Percentiles rank a stretch among this genome's conserved stretches.
Conservation (phyloP, 1,284 basidiomycete species). For the Microbotryomycetes sp. region DNA sequence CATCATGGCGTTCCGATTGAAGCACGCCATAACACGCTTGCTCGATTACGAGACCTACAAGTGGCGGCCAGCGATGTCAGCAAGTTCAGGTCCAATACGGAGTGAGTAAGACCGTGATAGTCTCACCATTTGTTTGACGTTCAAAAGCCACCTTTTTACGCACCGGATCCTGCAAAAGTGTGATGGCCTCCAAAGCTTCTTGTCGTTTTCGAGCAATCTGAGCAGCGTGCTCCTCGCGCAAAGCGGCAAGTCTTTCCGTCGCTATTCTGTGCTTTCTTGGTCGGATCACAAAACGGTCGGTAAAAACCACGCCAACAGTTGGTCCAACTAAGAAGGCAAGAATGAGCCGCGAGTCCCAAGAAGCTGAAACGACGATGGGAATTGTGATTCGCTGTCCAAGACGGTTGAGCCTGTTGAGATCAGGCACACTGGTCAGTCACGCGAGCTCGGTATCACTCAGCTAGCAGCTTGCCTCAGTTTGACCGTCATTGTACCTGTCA, state of each 20-base stretch:
- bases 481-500: slow-evolving; percentile 40
- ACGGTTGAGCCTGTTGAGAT: slow-evolving; percentile 37
- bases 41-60: slow-evolving; percentile 61
- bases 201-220: slow-evolving; percentile 54
- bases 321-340: slow-evolving; percentile 53
- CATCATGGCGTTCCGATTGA: too few species aligned
- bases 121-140: slow-evolving; percentile 42
- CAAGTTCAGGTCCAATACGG: too few species aligned
- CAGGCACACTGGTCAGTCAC: not conserved
- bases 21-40: slow-evolving; percentile 59
- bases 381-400: slow-evolving; percentile 53
- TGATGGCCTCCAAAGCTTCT: slow-evolving; percentile 54
- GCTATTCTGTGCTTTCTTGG: slow-evolving; percentile 49
- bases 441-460: not conserved
- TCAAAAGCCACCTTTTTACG: slow-evolving; percentile 45
- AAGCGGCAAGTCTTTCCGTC: slow-evolving; percentile 44
- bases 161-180: slow-evolving; percentile 46
- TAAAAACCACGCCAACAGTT: slow-evolving; percentile 49
- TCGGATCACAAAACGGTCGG: slow-evolving; percentile 55
- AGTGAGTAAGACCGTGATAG: not conserved
- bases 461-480: slow-evolving; percentile 33
- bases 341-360: slow-evolving; percentile 49
- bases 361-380: slow-evolving; percentile 52
- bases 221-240: slow-evolving; percentile 56
- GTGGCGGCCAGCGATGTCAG: too few species aligned